These are phyloP conservation scores for Monosporascus ibericus DNA, from an alignment of 2,329 filamentous ascomycete species.

Conservation along the genomic window DNA sequence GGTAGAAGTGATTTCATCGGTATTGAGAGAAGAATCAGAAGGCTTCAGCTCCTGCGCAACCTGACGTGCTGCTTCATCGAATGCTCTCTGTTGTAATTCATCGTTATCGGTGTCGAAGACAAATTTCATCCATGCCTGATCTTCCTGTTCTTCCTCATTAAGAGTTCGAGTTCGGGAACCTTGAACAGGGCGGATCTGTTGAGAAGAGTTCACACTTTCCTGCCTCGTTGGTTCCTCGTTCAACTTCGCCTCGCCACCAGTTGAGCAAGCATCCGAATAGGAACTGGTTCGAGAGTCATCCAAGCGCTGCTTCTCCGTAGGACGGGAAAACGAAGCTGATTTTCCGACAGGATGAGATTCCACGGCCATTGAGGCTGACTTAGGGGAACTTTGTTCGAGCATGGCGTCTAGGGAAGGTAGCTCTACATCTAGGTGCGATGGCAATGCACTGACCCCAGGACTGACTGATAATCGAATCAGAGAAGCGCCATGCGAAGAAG, in stretches of 20 bases:
- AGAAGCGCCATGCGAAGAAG: background rate
- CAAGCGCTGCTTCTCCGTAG: background rate
- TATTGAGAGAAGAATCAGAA: constrained; percentile 11
- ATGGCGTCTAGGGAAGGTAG: background rate
- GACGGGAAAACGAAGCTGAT: background rate
- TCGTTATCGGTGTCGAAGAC: constrained; percentile 18
- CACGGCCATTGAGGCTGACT: background rate
- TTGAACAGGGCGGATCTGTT: background rate
- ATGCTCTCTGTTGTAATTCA: constrained; percentile 13
- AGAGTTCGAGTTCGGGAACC: background rate
- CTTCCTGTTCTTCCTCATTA: constrained; percentile 4
- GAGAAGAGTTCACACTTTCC: background rate
- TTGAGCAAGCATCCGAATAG: background rate
- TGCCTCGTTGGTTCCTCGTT: background rate
- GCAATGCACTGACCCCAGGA: background rate
- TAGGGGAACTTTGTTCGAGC: background rate
- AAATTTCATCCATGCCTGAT: constrained; percentile 25
- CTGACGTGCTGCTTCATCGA: constrained; percentile 20
- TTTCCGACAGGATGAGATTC: background rate
- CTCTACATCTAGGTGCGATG: background rate
- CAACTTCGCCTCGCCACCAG: background rate
- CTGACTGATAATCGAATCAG: background rate
- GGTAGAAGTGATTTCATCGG: background rate
- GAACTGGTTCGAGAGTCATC: background rate
- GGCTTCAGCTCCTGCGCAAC: constrained; percentile 19